Base-by-base conservation (phyloP, 1,139 yeast species). In the Debaryomycetaceae sp. region DNA sequence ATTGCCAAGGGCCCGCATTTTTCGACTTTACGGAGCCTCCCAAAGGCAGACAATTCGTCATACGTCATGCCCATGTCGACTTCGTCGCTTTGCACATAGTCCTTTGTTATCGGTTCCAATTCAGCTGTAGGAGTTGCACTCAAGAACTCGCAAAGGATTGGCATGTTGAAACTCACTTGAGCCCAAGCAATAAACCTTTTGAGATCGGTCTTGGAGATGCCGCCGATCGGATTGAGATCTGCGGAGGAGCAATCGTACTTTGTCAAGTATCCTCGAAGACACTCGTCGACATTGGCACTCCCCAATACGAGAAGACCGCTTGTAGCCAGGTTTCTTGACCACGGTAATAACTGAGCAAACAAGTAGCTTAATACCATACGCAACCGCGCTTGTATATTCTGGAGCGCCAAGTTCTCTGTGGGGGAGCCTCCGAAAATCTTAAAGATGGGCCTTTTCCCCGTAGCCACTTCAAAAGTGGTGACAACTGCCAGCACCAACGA, bases 1-100 rank as follows among this genome's bases (percentile, higher is more conserved):
- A 85, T 83, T 5, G 93, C 82, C 47, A 80, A 80, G 4, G 98
- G 98, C 1, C 99, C 99, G 55, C 95, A 83, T 54, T 87, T 86
- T 30, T 83, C 86, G 29, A 90, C 79, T 54, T 90, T 90, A 39
- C 99, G 72, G 37, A 90, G 67, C 35, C 79, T 69, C n/a, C 99
- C 99, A 59, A 90, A 87, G 11, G 80, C 63, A 20, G 95, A 79
- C 34, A 90, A 68, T 49, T 90, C 98, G 38, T 86, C 95, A 47
- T 90, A 90, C 0, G 95, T 81, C 80, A 92, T 80, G 2, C 99
- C 99, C 98, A 90, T 90, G 50, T 90, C 99, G 6, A 73, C 77
- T 52, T 90, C 99, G 52, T 90, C 99, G 27, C 94, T 81, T 54
- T 90, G 99, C 11, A 86, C 94, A 45, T 90, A 87, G 35, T 75